Percentiles rank a stretch among this genome's conserved stretches.
Conservation (phyloP, 2,329 filamentous ascomycete species). For the Simplicillium sp. region DNA sequence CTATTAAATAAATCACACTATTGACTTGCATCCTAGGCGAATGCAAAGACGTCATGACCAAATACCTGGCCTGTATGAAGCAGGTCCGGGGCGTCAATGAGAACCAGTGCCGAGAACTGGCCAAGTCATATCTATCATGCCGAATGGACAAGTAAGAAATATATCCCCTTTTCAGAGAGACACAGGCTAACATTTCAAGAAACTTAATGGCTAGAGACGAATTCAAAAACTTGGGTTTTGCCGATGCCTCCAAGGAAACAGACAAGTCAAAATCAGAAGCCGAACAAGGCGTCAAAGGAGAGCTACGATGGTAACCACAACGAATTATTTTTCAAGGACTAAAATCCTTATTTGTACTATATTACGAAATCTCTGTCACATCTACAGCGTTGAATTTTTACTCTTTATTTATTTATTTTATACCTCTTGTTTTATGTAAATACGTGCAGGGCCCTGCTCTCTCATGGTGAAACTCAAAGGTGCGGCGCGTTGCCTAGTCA, state of each 20-base stretch:
- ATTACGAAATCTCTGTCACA: no score
- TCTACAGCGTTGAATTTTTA: no score
- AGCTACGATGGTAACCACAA: constrained; percentile 22
- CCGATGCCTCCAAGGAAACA: constrained; percentile 17
- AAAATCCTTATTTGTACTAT: no score
- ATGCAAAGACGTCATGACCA: constrained; percentile 81
- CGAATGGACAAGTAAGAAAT: constrained; percentile 80
- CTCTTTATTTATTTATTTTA: constrained; percentile 6
- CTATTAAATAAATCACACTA: background rate
- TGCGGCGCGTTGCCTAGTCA: constrained; percentile 13
- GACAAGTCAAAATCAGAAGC: constrained; percentile 13
- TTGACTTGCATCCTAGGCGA: constrained; percentile 49
- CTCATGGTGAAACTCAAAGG: no score
- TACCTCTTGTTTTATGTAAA: no score
- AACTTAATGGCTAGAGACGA: constrained; percentile 96
- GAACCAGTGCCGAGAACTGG: constrained; percentile 71
- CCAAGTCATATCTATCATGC: constrained; percentile 82
- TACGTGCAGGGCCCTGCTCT: no score
- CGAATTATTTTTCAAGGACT: background rate
- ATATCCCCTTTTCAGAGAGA: no score
- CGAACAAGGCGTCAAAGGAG: constrained; percentile 25
- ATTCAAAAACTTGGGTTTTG: constrained; percentile 85
- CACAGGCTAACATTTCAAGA: constrained; percentile 29
- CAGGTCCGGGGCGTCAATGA: constrained; percentile 77
- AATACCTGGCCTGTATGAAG: constrained; percentile 82